phyloP scores from a whole-genome alignment of 192 early-diverging fungal species.

The Geranomyces michiganensis region DNA sequence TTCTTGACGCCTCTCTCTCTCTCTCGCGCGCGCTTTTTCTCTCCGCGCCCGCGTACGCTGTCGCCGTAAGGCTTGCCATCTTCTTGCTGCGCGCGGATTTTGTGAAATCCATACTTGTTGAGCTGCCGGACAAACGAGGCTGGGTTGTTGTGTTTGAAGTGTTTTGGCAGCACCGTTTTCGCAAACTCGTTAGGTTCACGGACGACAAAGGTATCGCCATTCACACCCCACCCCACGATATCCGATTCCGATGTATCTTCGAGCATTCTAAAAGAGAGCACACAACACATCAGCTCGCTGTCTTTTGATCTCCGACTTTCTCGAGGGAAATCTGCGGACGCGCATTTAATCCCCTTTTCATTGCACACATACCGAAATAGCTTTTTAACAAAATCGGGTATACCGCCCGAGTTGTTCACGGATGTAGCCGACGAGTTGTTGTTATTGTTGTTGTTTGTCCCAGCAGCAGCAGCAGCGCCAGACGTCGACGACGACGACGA shows the following conservation, averaged over 20 bases:
- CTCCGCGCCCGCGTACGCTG: conserved; percentile 24
- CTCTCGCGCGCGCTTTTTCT: background rate
- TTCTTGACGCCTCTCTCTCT: background rate
- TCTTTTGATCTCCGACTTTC: too few species aligned
- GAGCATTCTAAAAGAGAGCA: conserved; percentile 64
- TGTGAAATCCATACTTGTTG: conserved; percentile 92
- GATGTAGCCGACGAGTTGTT: background rate
- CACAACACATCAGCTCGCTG: too few species aligned
- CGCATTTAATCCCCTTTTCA: too few species aligned
- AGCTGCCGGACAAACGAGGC: conserved; percentile 61
- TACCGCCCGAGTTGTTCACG: conserved; percentile 6
- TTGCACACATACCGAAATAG: conserved; percentile 31
- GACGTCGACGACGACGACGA: too few species aligned
- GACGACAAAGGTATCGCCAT: conserved; percentile 86
- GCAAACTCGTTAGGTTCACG: conserved; percentile 82
- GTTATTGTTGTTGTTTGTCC: background rate
- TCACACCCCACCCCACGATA: conserved; percentile 74
- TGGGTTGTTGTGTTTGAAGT: conserved; percentile 71
- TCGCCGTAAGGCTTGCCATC: conserved; percentile 49
- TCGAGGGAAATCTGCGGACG: too few species aligned
- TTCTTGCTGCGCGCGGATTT: conserved; percentile 50
- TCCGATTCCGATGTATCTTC: conserved; percentile 63
- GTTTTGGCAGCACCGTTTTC: conserved; percentile 53
- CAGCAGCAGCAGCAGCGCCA: too few species aligned
- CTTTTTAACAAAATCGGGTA: conserved; percentile 43